These are phyloP conservation scores for Cyclocybe cylindracea DNA, from an alignment of 768 basidiomycete species.

Conservation along the genomic window DNA sequence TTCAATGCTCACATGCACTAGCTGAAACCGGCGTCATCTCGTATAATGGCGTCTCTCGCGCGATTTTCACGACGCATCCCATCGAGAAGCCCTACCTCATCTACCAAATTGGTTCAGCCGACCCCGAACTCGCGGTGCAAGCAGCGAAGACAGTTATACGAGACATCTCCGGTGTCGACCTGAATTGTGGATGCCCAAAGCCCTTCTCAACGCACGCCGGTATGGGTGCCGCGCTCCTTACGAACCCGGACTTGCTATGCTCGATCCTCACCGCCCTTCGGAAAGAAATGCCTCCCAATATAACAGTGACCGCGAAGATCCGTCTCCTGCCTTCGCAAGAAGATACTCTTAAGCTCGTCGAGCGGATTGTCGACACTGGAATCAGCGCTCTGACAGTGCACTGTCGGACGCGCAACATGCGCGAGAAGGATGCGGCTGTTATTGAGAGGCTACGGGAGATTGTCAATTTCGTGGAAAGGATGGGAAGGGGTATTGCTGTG, in stretches of 20 bases:
- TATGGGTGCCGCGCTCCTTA: conserved; percentile 95
- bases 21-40: conserved; percentile 86
- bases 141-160: conserved; percentile 85
- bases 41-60: conserved; percentile 79
- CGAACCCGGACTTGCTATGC: conserved; percentile 89
- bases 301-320: conserved; percentile 95
- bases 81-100: conserved; percentile 93
- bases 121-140: conserved; percentile 88
- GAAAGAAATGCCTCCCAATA: conserved; percentile 66
- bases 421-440: conserved; percentile 76
- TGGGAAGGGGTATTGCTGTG: conserved; percentile 81
- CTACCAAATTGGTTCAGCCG: conserved; percentile 92
- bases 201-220: conserved; percentile 92
- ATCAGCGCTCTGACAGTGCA: conserved; percentile 91
- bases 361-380: conserved; percentile 84
- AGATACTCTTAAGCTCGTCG: conserved; percentile 88
- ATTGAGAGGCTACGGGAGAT: conserved; percentile 82
- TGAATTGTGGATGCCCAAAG: conserved; percentile 98
- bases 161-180: conserved; percentile 92
- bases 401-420: conserved; percentile 92
- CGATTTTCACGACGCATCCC: conserved; percentile 92
- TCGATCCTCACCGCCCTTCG: conserved; percentile 83
- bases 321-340: conserved; percentile 83
- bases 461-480: conserved; percentile 76
- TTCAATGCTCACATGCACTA: conserved; percentile 27